These are phyloP conservation scores for Capronia americana DNA, from an alignment of 2,329 filamentous ascomycete species.

Conservation along the genomic window DNA sequence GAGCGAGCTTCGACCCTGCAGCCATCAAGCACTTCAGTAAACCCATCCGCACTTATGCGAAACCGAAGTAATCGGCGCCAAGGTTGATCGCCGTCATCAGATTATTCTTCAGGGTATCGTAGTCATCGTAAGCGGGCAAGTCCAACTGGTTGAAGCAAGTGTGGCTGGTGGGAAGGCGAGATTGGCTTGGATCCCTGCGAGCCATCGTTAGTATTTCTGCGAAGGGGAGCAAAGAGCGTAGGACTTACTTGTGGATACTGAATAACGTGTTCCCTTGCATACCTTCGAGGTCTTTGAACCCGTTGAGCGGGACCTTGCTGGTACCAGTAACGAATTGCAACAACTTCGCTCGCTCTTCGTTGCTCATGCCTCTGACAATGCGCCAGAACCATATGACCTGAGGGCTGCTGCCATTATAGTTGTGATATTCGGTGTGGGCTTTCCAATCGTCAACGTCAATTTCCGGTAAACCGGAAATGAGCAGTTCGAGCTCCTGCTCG, in stretches of 20 bases:
- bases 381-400: slow-evolving; percentile 99
- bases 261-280: slow-evolving; percentile 99
- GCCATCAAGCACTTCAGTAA: background rate
- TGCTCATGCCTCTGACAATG: slow-evolving; percentile 94
- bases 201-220: slow-evolving; percentile 15
- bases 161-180: slow-evolving; percentile 92
- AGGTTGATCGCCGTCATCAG: slow-evolving; percentile 96
- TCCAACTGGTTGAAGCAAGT: slow-evolving; percentile 99
- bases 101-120: slow-evolving; percentile 85
- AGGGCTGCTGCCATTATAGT: slow-evolving; percentile 90
- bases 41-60: slow-evolving; percentile 23
- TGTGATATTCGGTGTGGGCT: slow-evolving; percentile 98
- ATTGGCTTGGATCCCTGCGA: slow-evolving; percentile 61
- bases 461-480: slow-evolving; percentile 95
- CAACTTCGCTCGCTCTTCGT: slow-evolving; percentile 96
- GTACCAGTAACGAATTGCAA: slow-evolving; percentile 98
- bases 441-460: slow-evolving; percentile 99
- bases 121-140: slow-evolving; percentile 96
- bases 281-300: slow-evolving; percentile 97
- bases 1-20: background rate
- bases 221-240: background rate
- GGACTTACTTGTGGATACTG: slow-evolving; percentile 81
- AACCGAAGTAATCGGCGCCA: slow-evolving; percentile 84
- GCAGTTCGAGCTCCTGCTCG: slow-evolving; percentile 92
- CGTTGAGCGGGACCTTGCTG: slow-evolving; percentile 96